Base-by-base conservation (phyloP, 2,329 filamentous ascomycete genomes). In the Aspergillus transmontanensis region DNA sequence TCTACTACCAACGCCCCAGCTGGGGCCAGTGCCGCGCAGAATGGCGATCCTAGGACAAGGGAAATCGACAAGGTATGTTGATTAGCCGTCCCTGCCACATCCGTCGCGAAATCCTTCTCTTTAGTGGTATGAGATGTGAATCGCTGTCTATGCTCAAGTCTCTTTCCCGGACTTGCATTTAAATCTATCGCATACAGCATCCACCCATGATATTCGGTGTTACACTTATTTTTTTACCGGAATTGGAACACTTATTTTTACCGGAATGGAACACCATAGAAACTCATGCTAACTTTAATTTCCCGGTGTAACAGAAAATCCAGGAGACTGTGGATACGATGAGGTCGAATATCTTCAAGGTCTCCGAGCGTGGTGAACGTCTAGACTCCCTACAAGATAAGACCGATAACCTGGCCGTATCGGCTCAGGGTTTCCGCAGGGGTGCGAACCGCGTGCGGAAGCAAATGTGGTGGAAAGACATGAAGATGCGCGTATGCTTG, bases 401-500 rank as follows among this genome's bases (percentile, higher is more conserved):
- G 87, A 97, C 81, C 63, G 89, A 97, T 83, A 96, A 96, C 82
- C 86, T 99, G 71, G 94, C 94, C 64, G 88, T 90, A 67, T 97
- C 94, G 41, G 94, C 95, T 64, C 93, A 97, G 80, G 93, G 93
- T 67, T 99, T 99, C 87, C 92, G 94, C 75, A 90, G 94, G 71
- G 94, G 95, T 69, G 95, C 96, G 81, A 99, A 98, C 85, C 86
- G 93, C 73, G 94, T 99, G 72, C 89, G 95, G 80, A 94, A 94
- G 85, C 90, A 96, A 66, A 98, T 98, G 94, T 98, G 94, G 94
- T 98, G 94, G 94, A 98, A 98, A 87, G 94, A 98, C 77, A 96
- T 97, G 93, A 98, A 98, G 89, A 99, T 99, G 95, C 90, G 95
- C 80, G 95, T 97, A 85, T 98, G 94, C 83, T 85, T 99, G 67